Evolutionary conservation across 306 rosid genomes (phyloP), one percentile per base, ranked within the genome.

Genomic region (Citrullus amarus): DNA sequence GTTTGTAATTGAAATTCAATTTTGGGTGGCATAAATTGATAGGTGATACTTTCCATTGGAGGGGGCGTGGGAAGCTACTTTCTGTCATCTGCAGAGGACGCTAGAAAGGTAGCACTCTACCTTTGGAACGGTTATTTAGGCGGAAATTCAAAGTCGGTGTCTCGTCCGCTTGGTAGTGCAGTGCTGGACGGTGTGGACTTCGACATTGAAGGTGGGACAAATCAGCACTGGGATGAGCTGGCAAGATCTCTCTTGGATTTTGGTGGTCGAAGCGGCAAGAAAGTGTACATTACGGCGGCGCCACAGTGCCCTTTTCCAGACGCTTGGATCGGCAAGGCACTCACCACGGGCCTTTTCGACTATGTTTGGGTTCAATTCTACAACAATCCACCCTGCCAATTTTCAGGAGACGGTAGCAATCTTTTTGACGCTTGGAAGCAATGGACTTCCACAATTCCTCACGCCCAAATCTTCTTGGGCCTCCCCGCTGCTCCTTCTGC

Each of bases 231-330:
- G 91, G 87, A 73, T 81, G 90, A 85, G 7, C 86, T 91, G 5
- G 93, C 96, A 1, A 83, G 68, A 75, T 83, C 70, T 79, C 83
- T 90, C 14, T 80, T 87, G 16, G 79, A 50, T 14, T 81, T 86
- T 34, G 83, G 85, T 63, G 80, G 50, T 0, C 15, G 1, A 30
- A 56, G 36, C 17, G 87, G 82, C 11, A 86, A 85, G 80, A 92
- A 87, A 51, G 86, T 92, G 6, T 87, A 80, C 81, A 13, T 90
- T 5, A 79, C 84, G 8, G 90, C 91, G 4, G 89, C 93, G 8
- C 91, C 92, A 9, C 90, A 87, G 67, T 90, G 91, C 60, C 87
- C 88, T 50, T 92, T 87, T 50, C 91, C 96, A 16, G 90, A 89
- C 79, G 88, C 88, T 38, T 83, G 85, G 83, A 79, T 88, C 8